Evolutionary conservation across 768 basidiomycete species (phyloP).

Genomic region (Mycena galericulata): DNA sequence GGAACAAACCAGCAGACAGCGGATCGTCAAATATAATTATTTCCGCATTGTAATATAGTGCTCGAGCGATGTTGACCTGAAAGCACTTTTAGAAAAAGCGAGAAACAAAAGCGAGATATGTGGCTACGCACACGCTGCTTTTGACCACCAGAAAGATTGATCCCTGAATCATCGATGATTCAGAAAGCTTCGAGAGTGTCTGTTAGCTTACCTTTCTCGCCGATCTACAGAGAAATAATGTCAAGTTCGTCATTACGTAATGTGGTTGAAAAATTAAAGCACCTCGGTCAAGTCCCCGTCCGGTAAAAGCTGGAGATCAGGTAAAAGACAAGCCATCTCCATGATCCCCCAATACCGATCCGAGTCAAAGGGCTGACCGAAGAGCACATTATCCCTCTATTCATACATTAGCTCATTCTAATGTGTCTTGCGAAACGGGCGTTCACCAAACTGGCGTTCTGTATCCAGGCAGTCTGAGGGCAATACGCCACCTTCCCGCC

Average conservation of each 20-base stretch:
- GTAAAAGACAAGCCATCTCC: constrained; percentile 66
- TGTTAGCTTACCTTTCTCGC: constrained; percentile 62
- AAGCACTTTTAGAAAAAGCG: background rate
- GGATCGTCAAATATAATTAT: constrained; percentile 74
- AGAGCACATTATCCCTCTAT: constrained; percentile 75
- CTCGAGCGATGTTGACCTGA: constrained; percentile 77
- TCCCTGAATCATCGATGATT: constrained; percentile 41
- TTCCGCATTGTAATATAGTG: constrained; percentile 74
- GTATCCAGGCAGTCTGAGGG: constrained; percentile 83
- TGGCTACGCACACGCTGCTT: constrained; percentile 61
- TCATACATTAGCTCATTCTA: background rate
- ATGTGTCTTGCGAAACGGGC: too few relatives aligned
- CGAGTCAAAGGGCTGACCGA: constrained; percentile 74
- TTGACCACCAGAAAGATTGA: constrained; percentile 76
- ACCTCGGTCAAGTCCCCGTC: constrained; percentile 83
- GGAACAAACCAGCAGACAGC: constrained; percentile 68
- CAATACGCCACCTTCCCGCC: constrained; percentile 78
- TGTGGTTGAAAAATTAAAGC: constrained; percentile 22
- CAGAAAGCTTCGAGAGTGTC: background rate
- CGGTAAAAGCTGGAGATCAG: constrained; percentile 73
- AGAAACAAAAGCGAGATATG: background rate
- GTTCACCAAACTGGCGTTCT: constrained; percentile 71
- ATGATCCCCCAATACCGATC: constrained; percentile 75
- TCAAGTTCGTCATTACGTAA: background rate
- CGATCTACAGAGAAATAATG: too few relatives aligned